Evolutionary conservation across 148 eudicot genomes (phyloP).

Genomic region (Nepenthes gracilis): DNA sequence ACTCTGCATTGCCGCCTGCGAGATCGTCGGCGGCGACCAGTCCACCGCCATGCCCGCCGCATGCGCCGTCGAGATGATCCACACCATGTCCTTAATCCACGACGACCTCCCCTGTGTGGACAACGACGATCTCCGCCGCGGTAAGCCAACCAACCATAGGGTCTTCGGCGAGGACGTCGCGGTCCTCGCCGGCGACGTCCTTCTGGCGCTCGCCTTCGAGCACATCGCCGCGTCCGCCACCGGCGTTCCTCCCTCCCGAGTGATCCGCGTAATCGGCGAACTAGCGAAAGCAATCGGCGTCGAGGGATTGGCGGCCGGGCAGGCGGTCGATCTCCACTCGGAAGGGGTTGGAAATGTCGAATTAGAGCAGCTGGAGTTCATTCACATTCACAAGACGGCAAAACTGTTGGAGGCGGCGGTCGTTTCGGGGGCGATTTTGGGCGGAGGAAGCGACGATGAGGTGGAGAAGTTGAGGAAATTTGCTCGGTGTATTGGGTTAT

Average conservation of each 20-base stretch:
- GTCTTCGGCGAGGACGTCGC: conserved; percentile 65
- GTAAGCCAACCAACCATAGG: conserved; percentile 58
- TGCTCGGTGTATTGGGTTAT: conserved; percentile 49
- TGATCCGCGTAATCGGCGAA: conserved; percentile 35
- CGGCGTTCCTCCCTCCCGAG: conserved; percentile 15
- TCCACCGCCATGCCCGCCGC: conserved; percentile 51
- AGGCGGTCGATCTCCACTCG: conserved; percentile 44
- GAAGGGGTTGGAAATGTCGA: conserved; percentile 33
- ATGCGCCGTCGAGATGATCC: conserved; percentile 74
- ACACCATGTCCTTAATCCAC: conserved; percentile 63
- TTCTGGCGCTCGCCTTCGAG: conserved; percentile 50
- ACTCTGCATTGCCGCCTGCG: conserved; percentile 67
- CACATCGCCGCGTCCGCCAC: conserved; percentile 27
- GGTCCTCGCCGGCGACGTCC: conserved; percentile 52
- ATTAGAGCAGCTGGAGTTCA: conserved; percentile 41
- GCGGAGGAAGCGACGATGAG: conserved; percentile 48
- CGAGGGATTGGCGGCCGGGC: conserved; percentile 60
- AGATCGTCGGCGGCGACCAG: conserved; percentile 49
- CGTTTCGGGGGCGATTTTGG: conserved; percentile 52
- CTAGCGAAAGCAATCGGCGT: conserved; percentile 46
- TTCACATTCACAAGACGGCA: conserved; percentile 61
- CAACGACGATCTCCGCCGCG: conserved; percentile 59
- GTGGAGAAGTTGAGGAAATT: conserved; percentile 45
- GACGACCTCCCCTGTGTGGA: conserved; percentile 80
- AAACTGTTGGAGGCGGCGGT: conserved; percentile 49